A percentile compares a stretch with the other conserved stretches of the same genome.
phyloP scores from a whole-genome alignment of 2,329 filamentous ascomycete genomes.

The Rugonectria rugulosa region DNA sequence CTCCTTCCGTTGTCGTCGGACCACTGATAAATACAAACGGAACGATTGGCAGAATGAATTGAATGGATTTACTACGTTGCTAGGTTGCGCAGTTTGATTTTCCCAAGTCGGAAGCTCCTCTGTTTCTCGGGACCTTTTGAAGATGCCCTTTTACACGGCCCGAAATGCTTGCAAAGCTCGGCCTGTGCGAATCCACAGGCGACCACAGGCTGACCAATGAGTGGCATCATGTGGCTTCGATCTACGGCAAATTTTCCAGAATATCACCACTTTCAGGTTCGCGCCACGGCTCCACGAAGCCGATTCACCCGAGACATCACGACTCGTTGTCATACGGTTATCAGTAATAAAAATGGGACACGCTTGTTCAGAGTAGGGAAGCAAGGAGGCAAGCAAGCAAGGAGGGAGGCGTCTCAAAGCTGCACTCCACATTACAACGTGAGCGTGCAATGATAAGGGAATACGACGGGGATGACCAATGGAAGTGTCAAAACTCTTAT shows the following conservation, averaged over 20 bases:
- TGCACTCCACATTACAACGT: not conserved
- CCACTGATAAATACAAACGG: not conserved
- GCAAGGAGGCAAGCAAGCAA: no score
- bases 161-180: slow-evolving; percentile 4
- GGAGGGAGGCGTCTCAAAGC: slow-evolving; percentile 11
- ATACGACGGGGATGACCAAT: slow-evolving; percentile 1
- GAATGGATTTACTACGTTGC: no score
- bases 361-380: no score
- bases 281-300: slow-evolving; percentile 18
- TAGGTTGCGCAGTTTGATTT: no score
- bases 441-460: slow-evolving; percentile 1
- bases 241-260: slow-evolving; percentile 34
- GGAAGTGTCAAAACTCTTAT: not conserved
- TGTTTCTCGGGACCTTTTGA: slow-evolving; percentile 14
- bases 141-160: slow-evolving; percentile 19
- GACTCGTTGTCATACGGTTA: slow-evolving; percentile 31
- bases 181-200: not conserved
- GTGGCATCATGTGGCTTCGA: not conserved
- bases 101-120: slow-evolving; percentile 17
- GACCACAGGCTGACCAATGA: slow-evolving; percentile 26
- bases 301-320: slow-evolving; percentile 27
- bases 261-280: slow-evolving; percentile 26
- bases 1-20: not conserved
- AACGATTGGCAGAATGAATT: slow-evolving; percentile 1
- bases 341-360: slow-evolving; percentile 5